A percentile compares a stretch with the other conserved stretches of the same genome.
Evolutionary conservation across 306 rosid species (phyloP).

Genomic region (Gastrolobium bilobum): DNA sequence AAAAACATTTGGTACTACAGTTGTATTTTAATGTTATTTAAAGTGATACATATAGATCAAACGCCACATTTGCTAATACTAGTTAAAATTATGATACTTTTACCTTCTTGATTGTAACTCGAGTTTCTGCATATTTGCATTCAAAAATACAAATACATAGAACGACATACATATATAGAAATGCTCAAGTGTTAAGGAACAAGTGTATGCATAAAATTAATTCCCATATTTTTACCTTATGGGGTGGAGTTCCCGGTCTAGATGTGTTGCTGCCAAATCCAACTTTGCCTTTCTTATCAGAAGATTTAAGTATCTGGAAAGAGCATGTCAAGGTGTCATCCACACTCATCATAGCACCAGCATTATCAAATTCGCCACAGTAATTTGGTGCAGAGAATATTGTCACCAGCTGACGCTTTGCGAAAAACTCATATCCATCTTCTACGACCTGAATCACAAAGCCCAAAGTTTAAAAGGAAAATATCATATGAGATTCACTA

Average conservation of each 20-base stretch:
- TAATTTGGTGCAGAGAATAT: conserved; percentile 62
- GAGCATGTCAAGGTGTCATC: conserved; percentile 62
- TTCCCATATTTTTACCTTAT: conserved; percentile 51
- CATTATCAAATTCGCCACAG: conserved; percentile 62
- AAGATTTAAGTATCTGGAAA: conserved; percentile 61
- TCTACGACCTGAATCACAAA: conserved; percentile 54
- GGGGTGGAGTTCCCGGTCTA: conserved; percentile 65
- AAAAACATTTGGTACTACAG: background rate
- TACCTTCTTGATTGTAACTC: conserved; percentile 19
- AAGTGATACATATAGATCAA: background rate
- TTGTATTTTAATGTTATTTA: too few relatives aligned
- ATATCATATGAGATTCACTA: conserved; percentile 7
- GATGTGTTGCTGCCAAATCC: conserved; percentile 57
- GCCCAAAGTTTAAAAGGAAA: conserved; percentile 26
- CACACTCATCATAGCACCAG: conserved; percentile 65
- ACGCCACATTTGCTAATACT: conserved; percentile 11
- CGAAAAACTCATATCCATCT: conserved; percentile 63
- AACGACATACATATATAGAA: conserved; percentile 1
- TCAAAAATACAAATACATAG: conserved; percentile 33
- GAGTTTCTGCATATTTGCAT: conserved; percentile 18
- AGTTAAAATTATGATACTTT: conserved; percentile 13
- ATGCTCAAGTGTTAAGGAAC: background rate
- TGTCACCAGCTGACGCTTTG: conserved; percentile 60
- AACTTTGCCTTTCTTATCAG: conserved; percentile 59
- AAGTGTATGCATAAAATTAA: conserved; percentile 28